Evolutionary conservation across 495 filamentous ascomycete genomes (phyloP).

Genomic region (Bryoglossum gracile): DNA sequence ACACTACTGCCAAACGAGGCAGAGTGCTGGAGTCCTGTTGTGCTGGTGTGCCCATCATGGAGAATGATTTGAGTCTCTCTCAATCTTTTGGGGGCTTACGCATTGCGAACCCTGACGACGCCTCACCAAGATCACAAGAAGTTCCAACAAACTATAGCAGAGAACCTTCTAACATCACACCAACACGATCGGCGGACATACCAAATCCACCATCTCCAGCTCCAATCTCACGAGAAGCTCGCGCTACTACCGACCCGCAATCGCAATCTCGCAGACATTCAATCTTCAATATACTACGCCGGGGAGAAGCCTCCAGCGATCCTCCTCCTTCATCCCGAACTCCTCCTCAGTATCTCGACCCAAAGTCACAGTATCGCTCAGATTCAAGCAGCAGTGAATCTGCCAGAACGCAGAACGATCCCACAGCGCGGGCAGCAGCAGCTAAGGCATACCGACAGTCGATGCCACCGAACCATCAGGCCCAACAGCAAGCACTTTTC

Average conservation of each 20-base stretch:
- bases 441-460: slow-evolving; percentile 31
- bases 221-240: slow-evolving; percentile 30
- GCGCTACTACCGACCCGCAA: slow-evolving; percentile 75
- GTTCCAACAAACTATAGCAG: slow-evolving; percentile 27
- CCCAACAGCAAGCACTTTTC: slow-evolving; percentile 41
- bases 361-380: slow-evolving; percentile 4
- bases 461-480: slow-evolving; percentile 35
- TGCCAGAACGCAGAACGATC: slow-evolving; percentile 14
- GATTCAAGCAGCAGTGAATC: slow-evolving; percentile 14
- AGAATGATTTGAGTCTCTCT: slow-evolving; percentile 87
- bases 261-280: slow-evolving; percentile 24
- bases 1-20: neutral
- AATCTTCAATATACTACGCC: slow-evolving; percentile 27
- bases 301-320: slow-evolving; percentile 18
- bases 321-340: slow-evolving; percentile 7
- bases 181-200: slow-evolving; percentile 20
- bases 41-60: slow-evolving; percentile 47
- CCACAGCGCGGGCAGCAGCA: slow-evolving; percentile 15
- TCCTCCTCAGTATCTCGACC: slow-evolving; percentile 16
- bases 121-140: slow-evolving; percentile 48
- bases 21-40: neutral
- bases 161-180: slow-evolving; percentile 21
- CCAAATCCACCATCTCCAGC: slow-evolving; percentile 3
- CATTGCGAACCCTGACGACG: slow-evolving; percentile 94
- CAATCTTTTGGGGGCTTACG: slow-evolving; percentile 89